phyloP scores from a whole-genome alignment of 208 protist species.

The Leishmania major region DNA sequence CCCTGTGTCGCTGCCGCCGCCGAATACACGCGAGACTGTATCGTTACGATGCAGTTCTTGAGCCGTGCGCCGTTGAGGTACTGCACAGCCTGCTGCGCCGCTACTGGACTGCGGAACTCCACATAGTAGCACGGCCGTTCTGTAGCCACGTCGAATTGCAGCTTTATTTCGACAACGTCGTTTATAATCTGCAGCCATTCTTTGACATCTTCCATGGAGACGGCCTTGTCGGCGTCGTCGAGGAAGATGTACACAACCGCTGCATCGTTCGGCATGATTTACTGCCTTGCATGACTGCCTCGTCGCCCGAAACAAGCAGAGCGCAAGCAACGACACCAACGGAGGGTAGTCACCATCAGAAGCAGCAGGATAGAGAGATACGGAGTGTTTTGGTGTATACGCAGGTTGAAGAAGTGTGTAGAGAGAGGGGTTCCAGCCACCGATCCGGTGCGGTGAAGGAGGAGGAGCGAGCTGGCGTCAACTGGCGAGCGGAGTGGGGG shows the following conservation, averaged over 20 bases:
- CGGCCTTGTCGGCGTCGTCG: slow-evolving; percentile 32
- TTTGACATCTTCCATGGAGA: slow-evolving; percentile 63
- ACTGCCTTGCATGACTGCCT: neutral
- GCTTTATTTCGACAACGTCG: slow-evolving; percentile 66
- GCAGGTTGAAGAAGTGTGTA: neutral
- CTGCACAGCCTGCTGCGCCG: slow-evolving; percentile 66
- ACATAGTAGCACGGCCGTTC: slow-evolving; percentile 63
- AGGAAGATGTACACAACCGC: slow-evolving; percentile 66
- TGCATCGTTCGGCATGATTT: slow-evolving; percentile 27
- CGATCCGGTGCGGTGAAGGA: neutral
- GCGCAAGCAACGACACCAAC: slow-evolving; percentile 12
- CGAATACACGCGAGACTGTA: slow-evolving; percentile 51
- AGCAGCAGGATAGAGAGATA: neutral
- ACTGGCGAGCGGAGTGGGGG: neutral
- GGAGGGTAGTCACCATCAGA: neutral
- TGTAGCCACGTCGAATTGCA: slow-evolving; percentile 68
- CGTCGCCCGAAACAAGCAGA: neutral
- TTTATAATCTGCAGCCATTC: slow-evolving; percentile 78
- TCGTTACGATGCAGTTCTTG: slow-evolving; percentile 67
- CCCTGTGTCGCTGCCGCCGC: neutral
- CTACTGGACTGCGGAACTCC: slow-evolving; percentile 37
- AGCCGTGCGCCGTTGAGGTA: slow-evolving; percentile 64
- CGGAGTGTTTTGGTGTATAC: neutral
- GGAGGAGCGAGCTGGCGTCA: neutral
- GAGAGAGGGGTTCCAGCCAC: neutral